A percentile compares a stretch with the other conserved stretches of the same genome.
These are phyloP conservation scores for Flaveria ramosissima DNA, from an alignment of 129 eudicot species.

Conservation along the genomic window DNA sequence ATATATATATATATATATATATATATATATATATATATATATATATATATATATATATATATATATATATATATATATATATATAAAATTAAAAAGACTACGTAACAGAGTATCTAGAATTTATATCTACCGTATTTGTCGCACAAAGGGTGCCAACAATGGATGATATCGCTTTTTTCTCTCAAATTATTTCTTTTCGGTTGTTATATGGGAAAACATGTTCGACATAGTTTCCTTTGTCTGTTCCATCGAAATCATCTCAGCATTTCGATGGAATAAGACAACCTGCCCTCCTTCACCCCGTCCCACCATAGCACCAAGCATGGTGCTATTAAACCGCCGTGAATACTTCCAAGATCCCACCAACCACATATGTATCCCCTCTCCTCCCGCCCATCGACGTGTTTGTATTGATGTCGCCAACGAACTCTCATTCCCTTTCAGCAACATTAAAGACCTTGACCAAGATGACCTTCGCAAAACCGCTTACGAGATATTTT, in stretches of 20 bases:
- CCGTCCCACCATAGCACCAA: conserved; percentile 8
- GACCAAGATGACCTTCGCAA: conserved; percentile 58
- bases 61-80: too few species aligned
- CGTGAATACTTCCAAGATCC: conserved; percentile 37
- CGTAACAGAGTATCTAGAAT: not conserved
- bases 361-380: conserved; percentile 7
- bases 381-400: not conserved
- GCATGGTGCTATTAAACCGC: conserved; percentile 20
- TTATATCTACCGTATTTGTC: conserved; percentile 3
- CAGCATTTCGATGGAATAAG: conserved; percentile 22
- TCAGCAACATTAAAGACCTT: conserved; percentile 55
- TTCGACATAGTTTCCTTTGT: not conserved
- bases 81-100: too few species aligned
- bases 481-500: conserved; percentile 86
- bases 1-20: too few species aligned
- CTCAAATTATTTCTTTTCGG: conserved; percentile 1
- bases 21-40: too few species aligned
- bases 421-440: conserved; percentile 55
- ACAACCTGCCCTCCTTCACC: conserved; percentile 26
- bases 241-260: conserved; percentile 30
- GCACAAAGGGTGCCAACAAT: not conserved
- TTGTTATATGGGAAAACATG: not conserved
- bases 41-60: too few species aligned
- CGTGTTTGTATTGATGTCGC: not conserved
- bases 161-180: conserved; percentile 30